Evolutionary conservation across 768 basidiomycete species (phyloP), one percentile per base, ranked within the genome.

Genomic region (Amanita polypyramis): DNA sequence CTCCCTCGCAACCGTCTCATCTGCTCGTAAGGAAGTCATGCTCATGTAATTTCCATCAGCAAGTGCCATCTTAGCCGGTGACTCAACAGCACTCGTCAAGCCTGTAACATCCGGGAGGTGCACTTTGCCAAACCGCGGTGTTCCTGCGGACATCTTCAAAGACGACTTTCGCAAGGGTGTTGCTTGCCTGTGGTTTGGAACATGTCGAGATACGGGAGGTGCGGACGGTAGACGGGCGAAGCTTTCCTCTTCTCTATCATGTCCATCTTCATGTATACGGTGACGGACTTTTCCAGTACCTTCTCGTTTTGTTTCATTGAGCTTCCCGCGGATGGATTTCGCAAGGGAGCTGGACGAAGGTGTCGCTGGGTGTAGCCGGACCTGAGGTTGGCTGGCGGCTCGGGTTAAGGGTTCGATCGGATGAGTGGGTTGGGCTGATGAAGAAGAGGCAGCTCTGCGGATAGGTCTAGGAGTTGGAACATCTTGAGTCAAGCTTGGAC

Each of bases 31-130:
- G 0, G 64, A 56, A 52, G 73, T 67, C 36, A 50, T 38, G 10
- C 49, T 17, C 43, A 44, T 43, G 52, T 82, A 81, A 25, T 75
- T 70, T 11, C 70, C 53, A 12, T 70, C 47, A 14, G 27, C 47
- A 25, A 41, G 33, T 34, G 25, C 70, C 2, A 65, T 65, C 53
- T 76, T 83, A 0, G 78, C 76, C 1, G 90, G 89, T 3, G 84
- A 84, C 44, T 78, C 77, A 11, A 90, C 79, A 0, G 84, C 89
- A 37, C 72, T 81, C 0, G 86, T 92, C 8, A 92, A 61, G 0
- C 89, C 90, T 6, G 90, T 93, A 3, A 93, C 79, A 55, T 92
- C 90, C 1, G 88, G 89, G 2, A 90, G 65, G 43, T 81, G 75
- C 15, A 88, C 59, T 29, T 70, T 71, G 23, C 65, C 39, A 12